Conservation (phyloP, 495 filamentous ascomycete genomes). For the Podospora appendiculata region DNA sequence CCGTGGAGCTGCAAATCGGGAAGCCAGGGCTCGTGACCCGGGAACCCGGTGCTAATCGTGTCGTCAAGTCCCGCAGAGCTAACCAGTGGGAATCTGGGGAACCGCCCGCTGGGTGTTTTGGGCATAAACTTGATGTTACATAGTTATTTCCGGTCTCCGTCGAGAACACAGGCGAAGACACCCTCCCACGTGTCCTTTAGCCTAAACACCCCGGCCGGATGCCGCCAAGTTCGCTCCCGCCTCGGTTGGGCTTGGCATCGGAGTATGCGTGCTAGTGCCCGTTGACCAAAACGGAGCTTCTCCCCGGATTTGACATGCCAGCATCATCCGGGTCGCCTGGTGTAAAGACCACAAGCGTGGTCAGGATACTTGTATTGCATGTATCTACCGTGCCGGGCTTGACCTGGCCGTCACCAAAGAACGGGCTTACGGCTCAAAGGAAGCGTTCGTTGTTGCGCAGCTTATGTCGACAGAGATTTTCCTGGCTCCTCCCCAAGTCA, state of each 20-base stretch:
- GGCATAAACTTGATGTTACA: too few species aligned
- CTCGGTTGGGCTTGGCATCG: constrained; percentile 4
- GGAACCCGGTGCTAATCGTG: not conserved
- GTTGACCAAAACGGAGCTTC: constrained; percentile 5
- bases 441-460: too few species aligned
- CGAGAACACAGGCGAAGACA: not conserved
- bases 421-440: too few species aligned
- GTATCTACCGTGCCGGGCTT: too few species aligned
- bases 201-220: constrained; percentile 2
- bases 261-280: constrained; percentile 3
- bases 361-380: too few species aligned
- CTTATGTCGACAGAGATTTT: too few species aligned
- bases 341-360: too few species aligned
- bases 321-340: too few species aligned
- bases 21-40: constrained; percentile 12
- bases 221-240: constrained; percentile 3
- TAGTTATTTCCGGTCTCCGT: too few species aligned
- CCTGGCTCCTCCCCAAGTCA: too few species aligned
- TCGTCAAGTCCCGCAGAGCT: not conserved
- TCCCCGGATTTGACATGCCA: not conserved
- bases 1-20: constrained; percentile 11
- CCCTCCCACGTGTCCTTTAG: constrained; percentile 10
- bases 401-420: too few species aligned
- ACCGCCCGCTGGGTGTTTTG: not conserved
- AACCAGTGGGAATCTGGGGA: not conserved